Conservation (phyloP, 352 stramenopile species). For the Pythium aquatile region DNA sequence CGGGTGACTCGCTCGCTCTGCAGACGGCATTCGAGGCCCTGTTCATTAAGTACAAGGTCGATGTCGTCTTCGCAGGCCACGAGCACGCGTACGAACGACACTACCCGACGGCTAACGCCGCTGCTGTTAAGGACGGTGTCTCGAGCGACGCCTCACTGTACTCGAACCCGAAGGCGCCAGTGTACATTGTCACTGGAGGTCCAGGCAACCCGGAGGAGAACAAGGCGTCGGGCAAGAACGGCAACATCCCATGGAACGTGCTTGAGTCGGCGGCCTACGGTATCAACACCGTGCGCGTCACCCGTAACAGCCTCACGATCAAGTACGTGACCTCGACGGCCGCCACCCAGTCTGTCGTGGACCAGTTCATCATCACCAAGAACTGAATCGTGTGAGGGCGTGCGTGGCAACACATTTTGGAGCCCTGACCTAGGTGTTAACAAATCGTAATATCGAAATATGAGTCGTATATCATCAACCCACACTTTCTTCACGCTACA, state of each 20-base stretch:
- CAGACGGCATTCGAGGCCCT: conserved; percentile 78
- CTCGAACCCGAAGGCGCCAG: conserved; percentile 50
- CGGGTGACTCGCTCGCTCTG: conserved; percentile 10
- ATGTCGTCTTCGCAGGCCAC: conserved; percentile 85
- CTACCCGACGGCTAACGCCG: conserved; percentile 39
- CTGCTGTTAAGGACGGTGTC: conserved; percentile 41
- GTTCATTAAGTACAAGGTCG: conserved; percentile 86
- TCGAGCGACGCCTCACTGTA: conserved; percentile 54
- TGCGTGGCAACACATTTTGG: background rate
- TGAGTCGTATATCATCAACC: too few species aligned
- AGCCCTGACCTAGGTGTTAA: background rate
- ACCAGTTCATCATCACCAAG: conserved; percentile 12
- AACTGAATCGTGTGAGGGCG: background rate
- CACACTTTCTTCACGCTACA: too few species aligned
- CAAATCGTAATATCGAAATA: background rate
- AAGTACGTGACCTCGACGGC: conserved; percentile 42
- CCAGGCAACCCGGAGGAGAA: conserved; percentile 54
- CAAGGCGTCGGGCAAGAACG: conserved; percentile 11
- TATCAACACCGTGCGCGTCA: conserved; percentile 37
- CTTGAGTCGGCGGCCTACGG: conserved; percentile 39
- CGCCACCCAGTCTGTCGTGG: conserved; percentile 17
- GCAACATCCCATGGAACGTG: conserved; percentile 34
- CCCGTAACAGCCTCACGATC: conserved; percentile 32
- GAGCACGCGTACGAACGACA: conserved; percentile 85
- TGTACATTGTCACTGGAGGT: conserved; percentile 64